These are phyloP conservation scores for Daedaleopsis nitida DNA, from an alignment of 768 basidiomycete species.

Conservation along the genomic window DNA sequence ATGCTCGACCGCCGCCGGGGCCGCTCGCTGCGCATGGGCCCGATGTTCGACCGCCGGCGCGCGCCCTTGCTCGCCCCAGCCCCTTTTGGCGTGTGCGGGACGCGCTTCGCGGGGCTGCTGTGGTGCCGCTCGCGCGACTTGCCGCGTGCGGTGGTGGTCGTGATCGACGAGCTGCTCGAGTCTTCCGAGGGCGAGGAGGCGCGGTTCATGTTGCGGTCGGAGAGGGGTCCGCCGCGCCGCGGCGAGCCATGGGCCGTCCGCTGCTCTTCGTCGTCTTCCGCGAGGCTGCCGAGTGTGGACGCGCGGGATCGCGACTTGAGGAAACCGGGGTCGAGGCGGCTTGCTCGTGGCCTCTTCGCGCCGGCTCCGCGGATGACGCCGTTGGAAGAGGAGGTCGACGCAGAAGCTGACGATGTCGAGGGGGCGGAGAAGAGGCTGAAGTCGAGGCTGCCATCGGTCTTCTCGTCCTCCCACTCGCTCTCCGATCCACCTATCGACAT, in stretches of 20 bases:
- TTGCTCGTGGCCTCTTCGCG: slow-evolving; percentile 56
- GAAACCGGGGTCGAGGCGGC: slow-evolving; percentile 71
- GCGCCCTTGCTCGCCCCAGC: slow-evolving; percentile 40
- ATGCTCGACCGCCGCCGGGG: slow-evolving; percentile 74
- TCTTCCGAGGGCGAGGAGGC: slow-evolving; percentile 34
- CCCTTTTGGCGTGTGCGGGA: slow-evolving; percentile 47
- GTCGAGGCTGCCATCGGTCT: slow-evolving; percentile 75
- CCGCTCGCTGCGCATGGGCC: slow-evolving; percentile 75
- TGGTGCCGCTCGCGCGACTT: slow-evolving; percentile 38
- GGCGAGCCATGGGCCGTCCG: slow-evolving; percentile 29
- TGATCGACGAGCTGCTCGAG: slow-evolving; percentile 30
- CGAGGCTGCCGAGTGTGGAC: slow-evolving; percentile 60
- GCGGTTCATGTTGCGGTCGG: slow-evolving; percentile 70
- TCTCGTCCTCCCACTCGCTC: slow-evolving; percentile 91
- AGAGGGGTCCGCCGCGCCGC: slow-evolving; percentile 43
- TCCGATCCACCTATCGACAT: slow-evolving; percentile 54
- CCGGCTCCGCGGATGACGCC: slow-evolving; percentile 16
- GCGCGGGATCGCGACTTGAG: slow-evolving; percentile 51
- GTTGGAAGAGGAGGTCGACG: slow-evolving; percentile 18
- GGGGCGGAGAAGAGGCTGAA: slow-evolving; percentile 47
- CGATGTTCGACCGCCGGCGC: slow-evolving; percentile 73
- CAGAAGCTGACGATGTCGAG: slow-evolving; percentile 13
- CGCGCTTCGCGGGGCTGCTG: slow-evolving; percentile 52
- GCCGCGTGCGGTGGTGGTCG: slow-evolving; percentile 3
- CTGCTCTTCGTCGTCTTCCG: slow-evolving; percentile 68